Conservation (phyloP, 768 basidiomycete species). For the Suillus occidentalis region DNA sequence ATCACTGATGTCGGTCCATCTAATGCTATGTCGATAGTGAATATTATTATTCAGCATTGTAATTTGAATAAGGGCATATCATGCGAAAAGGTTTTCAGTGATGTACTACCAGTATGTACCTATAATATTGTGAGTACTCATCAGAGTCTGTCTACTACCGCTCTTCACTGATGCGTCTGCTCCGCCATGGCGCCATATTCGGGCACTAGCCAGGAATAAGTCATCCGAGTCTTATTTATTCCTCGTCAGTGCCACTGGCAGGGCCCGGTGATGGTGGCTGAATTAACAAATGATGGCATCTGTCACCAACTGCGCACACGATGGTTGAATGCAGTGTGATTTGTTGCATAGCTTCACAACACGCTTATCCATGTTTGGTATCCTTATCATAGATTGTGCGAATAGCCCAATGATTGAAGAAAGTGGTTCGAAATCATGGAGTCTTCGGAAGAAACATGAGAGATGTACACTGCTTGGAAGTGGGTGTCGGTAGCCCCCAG, state of each 20-base stretch:
- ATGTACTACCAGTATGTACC: conserved; percentile 18
- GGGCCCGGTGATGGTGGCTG: background rate
- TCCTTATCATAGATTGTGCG: background rate
- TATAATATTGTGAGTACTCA: background rate
- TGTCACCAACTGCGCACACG: background rate
- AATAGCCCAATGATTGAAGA: background rate
- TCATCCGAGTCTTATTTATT: background rate
- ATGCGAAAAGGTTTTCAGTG: conserved; percentile 2
- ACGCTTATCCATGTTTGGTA: background rate
- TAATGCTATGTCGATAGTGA: too few relatives aligned
- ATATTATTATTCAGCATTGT: too few relatives aligned
- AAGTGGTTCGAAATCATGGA: background rate
- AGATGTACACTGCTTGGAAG: background rate
- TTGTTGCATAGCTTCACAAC: background rate
- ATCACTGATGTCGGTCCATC: too few relatives aligned
- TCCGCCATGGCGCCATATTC: background rate
- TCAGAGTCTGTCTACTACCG: background rate
- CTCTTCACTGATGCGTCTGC: background rate
- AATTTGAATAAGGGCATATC: too few relatives aligned
- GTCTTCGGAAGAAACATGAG: background rate
- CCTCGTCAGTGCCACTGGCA: background rate
- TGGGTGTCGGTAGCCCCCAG: background rate
- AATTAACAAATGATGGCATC: background rate
- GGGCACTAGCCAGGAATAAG: background rate
- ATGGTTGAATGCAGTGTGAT: background rate